Evolutionary conservation across 192 early-diverging fungal species (phyloP).

Genomic region (Coemansia sp.): DNA sequence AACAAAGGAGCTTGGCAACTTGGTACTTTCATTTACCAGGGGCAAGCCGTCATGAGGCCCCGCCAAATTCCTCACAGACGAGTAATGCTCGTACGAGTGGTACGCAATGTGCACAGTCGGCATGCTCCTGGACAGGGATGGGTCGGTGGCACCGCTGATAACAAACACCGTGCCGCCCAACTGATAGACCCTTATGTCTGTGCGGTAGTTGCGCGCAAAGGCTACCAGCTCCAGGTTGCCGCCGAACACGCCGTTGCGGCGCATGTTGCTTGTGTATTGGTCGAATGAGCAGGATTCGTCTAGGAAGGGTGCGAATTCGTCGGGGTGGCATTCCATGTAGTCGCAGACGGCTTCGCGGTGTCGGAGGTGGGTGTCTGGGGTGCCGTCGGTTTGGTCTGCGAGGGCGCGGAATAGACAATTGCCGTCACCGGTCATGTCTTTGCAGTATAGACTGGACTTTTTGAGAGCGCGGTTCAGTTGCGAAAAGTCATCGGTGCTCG

Average conservation of each 20-base stretch:
- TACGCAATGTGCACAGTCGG: slow-evolving; percentile 68
- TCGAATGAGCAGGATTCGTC: slow-evolving; percentile 62
- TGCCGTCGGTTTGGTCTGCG: slow-evolving; percentile 68
- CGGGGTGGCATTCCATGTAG: slow-evolving; percentile 59
- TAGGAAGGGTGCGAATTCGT: slow-evolving; percentile 64
- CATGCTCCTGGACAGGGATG: slow-evolving; percentile 30
- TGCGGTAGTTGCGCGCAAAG: slow-evolving; percentile 60
- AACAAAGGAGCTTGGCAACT: neutral
- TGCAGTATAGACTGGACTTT: slow-evolving; percentile 56
- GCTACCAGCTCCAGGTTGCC: slow-evolving; percentile 75
- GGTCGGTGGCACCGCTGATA: slow-evolving; percentile 57
- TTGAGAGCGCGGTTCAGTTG: slow-evolving; percentile 57
- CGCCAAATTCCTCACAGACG: slow-evolving; percentile 64
- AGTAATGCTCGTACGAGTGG: slow-evolving; percentile 77
- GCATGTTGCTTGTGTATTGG: slow-evolving; percentile 61
- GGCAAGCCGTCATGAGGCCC: slow-evolving; percentile 65
- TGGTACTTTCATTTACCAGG: slow-evolving; percentile 53
- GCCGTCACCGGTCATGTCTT: slow-evolving; percentile 70
- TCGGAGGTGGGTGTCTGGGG: slow-evolving; percentile 54
- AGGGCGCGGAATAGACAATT: slow-evolving; percentile 71
- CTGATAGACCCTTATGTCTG: slow-evolving; percentile 72
- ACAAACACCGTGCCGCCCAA: slow-evolving; percentile 65
- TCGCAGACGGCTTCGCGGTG: slow-evolving; percentile 61
- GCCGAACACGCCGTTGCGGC: slow-evolving; percentile 60
- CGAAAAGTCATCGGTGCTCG: slow-evolving; percentile 30